Percentiles rank a stretch among this genome's conserved stretches.
These are phyloP conservation scores for Populus pruinosa DNA, from an alignment of 345 rosid genomes.

Conservation along the genomic window DNA sequence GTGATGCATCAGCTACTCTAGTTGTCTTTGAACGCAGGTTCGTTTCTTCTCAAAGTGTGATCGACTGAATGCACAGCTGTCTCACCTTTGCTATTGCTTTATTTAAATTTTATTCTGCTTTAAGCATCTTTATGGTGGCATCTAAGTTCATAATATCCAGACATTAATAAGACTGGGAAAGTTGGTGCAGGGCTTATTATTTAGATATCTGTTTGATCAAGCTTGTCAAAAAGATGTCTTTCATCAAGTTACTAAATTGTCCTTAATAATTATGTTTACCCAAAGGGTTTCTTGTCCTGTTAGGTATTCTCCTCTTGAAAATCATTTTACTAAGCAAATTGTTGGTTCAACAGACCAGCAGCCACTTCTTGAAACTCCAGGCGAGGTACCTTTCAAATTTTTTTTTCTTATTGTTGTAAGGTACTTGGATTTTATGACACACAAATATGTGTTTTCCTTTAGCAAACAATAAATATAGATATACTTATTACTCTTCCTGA, in stretches of 20 bases:
- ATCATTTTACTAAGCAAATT: slow-evolving; percentile 54
- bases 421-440: slow-evolving; percentile 1
- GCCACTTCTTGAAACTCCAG: slow-evolving; percentile 89
- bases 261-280: background rate
- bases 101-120: slow-evolving; percentile 1
- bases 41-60: slow-evolving; percentile 2
- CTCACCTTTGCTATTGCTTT: slow-evolving; percentile 1
- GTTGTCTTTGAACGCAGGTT: slow-evolving; percentile 72
- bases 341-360: slow-evolving; percentile 75
- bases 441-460: background rate
- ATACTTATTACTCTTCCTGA: background rate
- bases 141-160: background rate
- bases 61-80: background rate
- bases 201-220: background rate
- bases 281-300: background rate
- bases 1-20: slow-evolving; percentile 61
- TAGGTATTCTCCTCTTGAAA: slow-evolving; percentile 57
- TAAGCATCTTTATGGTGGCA: background rate
- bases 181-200: background rate
- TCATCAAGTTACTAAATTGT: slow-evolving; percentile 2
- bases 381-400: slow-evolving; percentile 53
- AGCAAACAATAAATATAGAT: background rate
- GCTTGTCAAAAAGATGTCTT: background rate
- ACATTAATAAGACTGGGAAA: slow-evolving; percentile 2
- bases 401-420: background rate